Percentiles rank a stretch among this genome's conserved stretches.
These are phyloP conservation scores for Pseudogymnoascus sp. DNA, from an alignment of 2,329 filamentous ascomycete genomes.

Conservation along the genomic window DNA sequence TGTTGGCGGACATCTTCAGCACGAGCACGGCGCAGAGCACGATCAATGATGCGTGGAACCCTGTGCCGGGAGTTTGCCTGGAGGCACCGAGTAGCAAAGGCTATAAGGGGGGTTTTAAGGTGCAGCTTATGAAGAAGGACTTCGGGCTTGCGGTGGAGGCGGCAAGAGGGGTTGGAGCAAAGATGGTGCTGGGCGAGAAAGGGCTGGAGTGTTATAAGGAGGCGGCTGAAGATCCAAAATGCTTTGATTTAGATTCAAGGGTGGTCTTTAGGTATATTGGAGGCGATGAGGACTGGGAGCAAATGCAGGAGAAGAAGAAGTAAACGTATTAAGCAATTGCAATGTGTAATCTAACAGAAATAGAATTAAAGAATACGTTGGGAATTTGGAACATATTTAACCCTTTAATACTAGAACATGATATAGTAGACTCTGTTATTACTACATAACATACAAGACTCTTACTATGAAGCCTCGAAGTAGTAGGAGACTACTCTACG, in stretches of 20 bases:
- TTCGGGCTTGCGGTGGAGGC: slow-evolving; percentile 40
- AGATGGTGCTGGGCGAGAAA: slow-evolving; percentile 39
- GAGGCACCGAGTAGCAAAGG: slow-evolving; percentile 24
- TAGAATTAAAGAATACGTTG: too few species aligned
- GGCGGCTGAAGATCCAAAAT: slow-evolving; percentile 42
- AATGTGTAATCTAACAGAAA: too few species aligned
- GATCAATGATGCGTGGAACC: slow-evolving; percentile 28
- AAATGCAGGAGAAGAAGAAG: too few species aligned
- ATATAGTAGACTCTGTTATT: too few species aligned
- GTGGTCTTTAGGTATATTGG: slow-evolving; percentile 51
- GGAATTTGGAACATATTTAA: too few species aligned
- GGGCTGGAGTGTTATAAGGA: slow-evolving; percentile 45
- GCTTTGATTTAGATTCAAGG: slow-evolving; percentile 46
- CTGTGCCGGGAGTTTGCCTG: slow-evolving; percentile 28
- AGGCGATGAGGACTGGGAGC: slow-evolving; percentile 42
- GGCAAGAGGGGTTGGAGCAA: slow-evolving; percentile 29
- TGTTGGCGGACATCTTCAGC: slow-evolving; percentile 43
- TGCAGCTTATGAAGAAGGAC: slow-evolving; percentile 53
- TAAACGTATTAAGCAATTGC: too few species aligned
- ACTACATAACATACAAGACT: too few species aligned
- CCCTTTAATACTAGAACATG: too few species aligned
- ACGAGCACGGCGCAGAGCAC: slow-evolving; percentile 34
- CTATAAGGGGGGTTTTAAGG: slow-evolving; percentile 45
- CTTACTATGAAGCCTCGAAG: too few species aligned
- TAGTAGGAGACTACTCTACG: too few species aligned